These are phyloP conservation scores for Mucor circinelloides DNA, from an alignment of 371 early-diverging fungal species.

Conservation along the genomic window DNA sequence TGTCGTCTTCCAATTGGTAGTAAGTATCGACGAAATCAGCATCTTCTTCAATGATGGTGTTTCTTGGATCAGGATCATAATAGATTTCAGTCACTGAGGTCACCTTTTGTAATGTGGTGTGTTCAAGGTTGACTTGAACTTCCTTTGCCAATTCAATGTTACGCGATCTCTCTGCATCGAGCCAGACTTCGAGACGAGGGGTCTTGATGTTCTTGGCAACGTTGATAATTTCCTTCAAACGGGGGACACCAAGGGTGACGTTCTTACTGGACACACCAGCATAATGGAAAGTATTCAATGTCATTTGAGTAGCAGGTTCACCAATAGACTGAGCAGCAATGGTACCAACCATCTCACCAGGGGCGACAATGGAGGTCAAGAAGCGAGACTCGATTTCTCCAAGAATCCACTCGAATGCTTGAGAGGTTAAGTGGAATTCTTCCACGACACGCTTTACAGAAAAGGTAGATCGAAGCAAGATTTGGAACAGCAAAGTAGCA, in stretches of 20 bases:
- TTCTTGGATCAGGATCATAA: constrained; percentile 95
- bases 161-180: constrained; percentile 76
- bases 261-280: constrained; percentile 99
- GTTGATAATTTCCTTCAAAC: constrained; percentile 99
- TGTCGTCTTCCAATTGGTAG: constrained; percentile 86
- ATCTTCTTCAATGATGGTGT: constrained; percentile 92
- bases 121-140: constrained; percentile 91
- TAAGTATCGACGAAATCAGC: constrained; percentile 91
- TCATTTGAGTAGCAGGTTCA: constrained; percentile 99
- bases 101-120: constrained; percentile 88
- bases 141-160: constrained; percentile 89
- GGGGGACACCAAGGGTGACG: constrained; percentile 99
- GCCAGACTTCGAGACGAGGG: constrained; percentile 89
- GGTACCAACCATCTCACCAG: constrained; percentile 99
- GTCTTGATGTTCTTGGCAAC: constrained; percentile 98
- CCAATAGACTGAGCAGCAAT: constrained; percentile 99
- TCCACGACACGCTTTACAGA: constrained; percentile 87
- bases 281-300: constrained; percentile 99
- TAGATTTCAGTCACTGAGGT: constrained; percentile 90
- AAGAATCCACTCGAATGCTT: constrained; percentile 94
- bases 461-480: constrained; percentile 83
- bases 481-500: constrained; percentile 90
- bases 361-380: constrained; percentile 88
- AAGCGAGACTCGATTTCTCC: constrained; percentile 94
- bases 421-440: constrained; percentile 83